These are phyloP conservation scores for Cutaneotrichosporon cavernicola DNA, from an alignment of 1,284 basidiomycete species.

Conservation along the genomic window DNA sequence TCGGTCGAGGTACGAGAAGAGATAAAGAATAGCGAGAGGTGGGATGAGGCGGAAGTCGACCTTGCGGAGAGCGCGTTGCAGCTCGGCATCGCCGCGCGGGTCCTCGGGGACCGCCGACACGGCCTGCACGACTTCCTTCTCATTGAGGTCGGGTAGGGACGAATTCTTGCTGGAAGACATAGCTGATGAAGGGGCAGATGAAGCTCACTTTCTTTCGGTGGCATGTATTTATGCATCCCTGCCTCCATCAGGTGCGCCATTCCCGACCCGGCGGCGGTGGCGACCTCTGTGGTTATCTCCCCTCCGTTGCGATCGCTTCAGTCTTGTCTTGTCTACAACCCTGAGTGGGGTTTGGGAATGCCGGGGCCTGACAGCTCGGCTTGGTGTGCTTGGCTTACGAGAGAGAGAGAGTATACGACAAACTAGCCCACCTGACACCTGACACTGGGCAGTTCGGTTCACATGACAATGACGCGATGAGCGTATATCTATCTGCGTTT, in stretches of 20 bases:
- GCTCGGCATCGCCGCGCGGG: constrained; percentile 10
- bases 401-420: background rate
- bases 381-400: too few species aligned
- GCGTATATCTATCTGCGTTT: background rate
- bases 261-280: too few species aligned
- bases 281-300: background rate
- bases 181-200: background rate
- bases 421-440: background rate
- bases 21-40: constrained; percentile 41
- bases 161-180: background rate
- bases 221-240: background rate
- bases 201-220: background rate
- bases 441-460: too few species aligned
- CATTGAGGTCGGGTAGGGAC: background rate
- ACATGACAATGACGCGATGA: too few species aligned
- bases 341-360: background rate
- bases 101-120: background rate
- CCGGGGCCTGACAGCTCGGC: too few species aligned
- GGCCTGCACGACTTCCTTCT: constrained; percentile 6
- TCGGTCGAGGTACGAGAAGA: constrained; percentile 36
- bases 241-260: background rate
- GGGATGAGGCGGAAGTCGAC: constrained; percentile 40
- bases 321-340: background rate
- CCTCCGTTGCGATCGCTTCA: too few species aligned
- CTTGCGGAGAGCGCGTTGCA: constrained; percentile 20